Conservation (phyloP, 1,284 basidiomycete genomes). For the Stereum hirsutum region DNA sequence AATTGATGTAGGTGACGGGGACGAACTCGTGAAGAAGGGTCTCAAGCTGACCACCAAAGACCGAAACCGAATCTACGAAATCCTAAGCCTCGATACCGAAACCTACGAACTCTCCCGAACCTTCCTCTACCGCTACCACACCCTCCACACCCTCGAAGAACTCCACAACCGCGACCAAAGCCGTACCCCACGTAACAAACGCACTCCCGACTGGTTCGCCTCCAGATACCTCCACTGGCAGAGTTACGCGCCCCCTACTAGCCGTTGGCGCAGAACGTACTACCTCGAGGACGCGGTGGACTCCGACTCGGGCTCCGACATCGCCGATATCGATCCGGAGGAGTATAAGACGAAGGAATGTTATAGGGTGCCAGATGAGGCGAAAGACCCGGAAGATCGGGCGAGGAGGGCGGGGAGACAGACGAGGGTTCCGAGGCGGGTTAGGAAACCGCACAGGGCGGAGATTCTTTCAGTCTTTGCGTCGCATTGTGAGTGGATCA, state of each 20-base stretch:
- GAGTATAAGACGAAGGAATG: not conserved
- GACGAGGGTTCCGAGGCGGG: constrained; percentile 6
- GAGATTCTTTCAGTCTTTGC: constrained; percentile 10
- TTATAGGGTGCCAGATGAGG: too few species aligned
- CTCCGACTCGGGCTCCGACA: constrained; percentile 4
- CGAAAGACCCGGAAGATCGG: not conserved
- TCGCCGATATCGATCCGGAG: not conserved
- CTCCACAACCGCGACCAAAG: constrained; percentile 23
- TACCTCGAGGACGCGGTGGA: constrained; percentile 8
- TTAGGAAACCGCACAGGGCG: constrained; percentile 8
- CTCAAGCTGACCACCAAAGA: constrained; percentile 13
- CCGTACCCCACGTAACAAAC: constrained; percentile 21
- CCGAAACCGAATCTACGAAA: constrained; percentile 26
- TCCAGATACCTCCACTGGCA: constrained; percentile 22
- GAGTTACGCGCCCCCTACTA: constrained; percentile 16
- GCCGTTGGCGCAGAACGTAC: constrained; percentile 25
- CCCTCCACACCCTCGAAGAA: constrained; percentile 13
- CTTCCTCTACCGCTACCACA: constrained; percentile 30
- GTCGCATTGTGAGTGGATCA: constrained; percentile 10
- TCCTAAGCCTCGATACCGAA: constrained; percentile 33
- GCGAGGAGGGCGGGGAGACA: not conserved
- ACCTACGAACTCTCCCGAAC: constrained; percentile 33
- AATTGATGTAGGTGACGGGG: not conserved
- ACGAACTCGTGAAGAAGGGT: constrained; percentile 11
- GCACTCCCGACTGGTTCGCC: constrained; percentile 43